Conservation (phyloP, 495 filamentous ascomycete species). For the Lophiostoma macrostomum region DNA sequence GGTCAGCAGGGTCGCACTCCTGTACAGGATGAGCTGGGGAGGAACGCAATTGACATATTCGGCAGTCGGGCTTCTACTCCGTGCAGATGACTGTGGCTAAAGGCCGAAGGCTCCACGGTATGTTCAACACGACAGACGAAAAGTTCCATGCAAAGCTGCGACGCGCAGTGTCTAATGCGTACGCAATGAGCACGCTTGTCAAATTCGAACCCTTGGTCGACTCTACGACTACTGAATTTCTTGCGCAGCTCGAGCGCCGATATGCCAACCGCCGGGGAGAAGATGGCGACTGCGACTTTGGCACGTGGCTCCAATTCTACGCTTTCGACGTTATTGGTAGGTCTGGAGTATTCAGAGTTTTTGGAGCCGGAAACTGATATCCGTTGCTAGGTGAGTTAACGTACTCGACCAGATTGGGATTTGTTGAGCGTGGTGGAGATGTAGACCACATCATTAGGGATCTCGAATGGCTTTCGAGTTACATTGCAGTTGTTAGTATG, state of each 20-base stretch:
- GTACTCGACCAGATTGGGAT: slow-evolving; percentile 39
- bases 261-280: slow-evolving; percentile 14
- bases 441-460: slow-evolving; percentile 32
- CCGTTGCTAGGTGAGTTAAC: slow-evolving; percentile 42
- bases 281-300: slow-evolving; percentile 37
- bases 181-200: slow-evolving; percentile 44
- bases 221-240: slow-evolving; percentile 36
- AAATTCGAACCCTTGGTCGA: slow-evolving; percentile 45
- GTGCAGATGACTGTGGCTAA: neutral
- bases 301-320: slow-evolving; percentile 42
- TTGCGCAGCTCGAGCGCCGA: slow-evolving; percentile 37
- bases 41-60: no score
- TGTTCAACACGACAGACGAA: slow-evolving; percentile 38
- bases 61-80: slow-evolving; percentile 5
- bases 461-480: neutral
- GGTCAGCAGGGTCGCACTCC: no score
- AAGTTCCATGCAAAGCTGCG: neutral
- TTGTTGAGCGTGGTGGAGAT: slow-evolving; percentile 44
- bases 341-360: no score
- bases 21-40: no score
- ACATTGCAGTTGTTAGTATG: neutral
- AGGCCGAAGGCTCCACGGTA: slow-evolving; percentile 26
- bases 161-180: slow-evolving; percentile 36
- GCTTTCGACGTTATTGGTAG: slow-evolving; percentile 42
- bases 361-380: no score